These are phyloP conservation scores for Solanum pimpinellifolium DNA, from an alignment of 257 asterid genomes.

Conservation along the genomic window DNA sequence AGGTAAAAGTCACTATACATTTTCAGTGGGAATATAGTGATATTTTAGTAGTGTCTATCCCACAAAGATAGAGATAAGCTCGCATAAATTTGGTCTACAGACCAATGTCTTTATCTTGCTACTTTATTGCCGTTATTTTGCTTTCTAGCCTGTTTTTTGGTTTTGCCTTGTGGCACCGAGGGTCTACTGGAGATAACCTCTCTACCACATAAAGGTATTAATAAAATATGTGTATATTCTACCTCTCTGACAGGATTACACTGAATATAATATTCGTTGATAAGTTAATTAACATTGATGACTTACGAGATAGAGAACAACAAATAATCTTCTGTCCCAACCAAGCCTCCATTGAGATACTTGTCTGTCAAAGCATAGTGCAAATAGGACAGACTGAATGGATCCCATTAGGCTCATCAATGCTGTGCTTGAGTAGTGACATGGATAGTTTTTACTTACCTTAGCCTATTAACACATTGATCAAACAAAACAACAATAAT, in stretches of 20 bases:
- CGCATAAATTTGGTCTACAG: not conserved
- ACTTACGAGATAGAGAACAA: conserved; percentile 40
- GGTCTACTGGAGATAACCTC: not conserved
- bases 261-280: fast-evolving
- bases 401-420: conserved; percentile 48
- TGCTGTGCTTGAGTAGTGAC: conserved; percentile 67
- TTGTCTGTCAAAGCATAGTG: conserved; percentile 37
- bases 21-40: not conserved
- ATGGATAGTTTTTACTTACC: conserved; percentile 47
- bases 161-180: not conserved
- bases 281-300: not conserved
- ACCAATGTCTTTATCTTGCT: not conserved
- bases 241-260: fast-evolving
- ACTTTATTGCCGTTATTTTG: not conserved
- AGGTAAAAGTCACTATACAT: not conserved
- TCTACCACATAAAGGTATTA: not conserved
- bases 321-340: conserved; percentile 43
- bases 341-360: conserved; percentile 61
- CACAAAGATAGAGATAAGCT: not conserved
- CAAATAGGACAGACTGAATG: conserved; percentile 39
- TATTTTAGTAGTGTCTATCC: not conserved
- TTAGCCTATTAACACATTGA: conserved; percentile 22
- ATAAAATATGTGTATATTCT: not conserved
- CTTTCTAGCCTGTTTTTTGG: not conserved
- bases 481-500: not conserved